Evolutionary conservation across 768 basidiomycete species (phyloP).

Genomic region (Lentinula detonsa): DNA sequence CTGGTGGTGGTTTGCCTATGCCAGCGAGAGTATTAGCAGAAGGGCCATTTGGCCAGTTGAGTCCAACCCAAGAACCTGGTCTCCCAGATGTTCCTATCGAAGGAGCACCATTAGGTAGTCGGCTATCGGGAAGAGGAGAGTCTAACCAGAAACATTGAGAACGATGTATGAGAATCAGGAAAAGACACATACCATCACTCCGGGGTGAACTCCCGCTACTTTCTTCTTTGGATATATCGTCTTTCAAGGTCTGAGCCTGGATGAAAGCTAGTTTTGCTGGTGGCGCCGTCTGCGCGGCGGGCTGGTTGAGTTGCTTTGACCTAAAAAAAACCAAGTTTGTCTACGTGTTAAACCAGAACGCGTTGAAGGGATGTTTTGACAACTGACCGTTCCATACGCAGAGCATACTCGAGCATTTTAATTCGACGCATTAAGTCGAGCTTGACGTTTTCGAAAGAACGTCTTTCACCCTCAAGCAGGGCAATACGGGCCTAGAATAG

Average conservation of each 20-base stretch:
- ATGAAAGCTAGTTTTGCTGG: constrained; percentile 61
- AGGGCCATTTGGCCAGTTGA: constrained; percentile 42
- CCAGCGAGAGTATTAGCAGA: constrained; percentile 37
- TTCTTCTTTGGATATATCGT: constrained; percentile 68
- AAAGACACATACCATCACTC: constrained; percentile 59
- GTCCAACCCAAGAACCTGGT: constrained; percentile 51
- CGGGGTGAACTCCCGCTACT: constrained; percentile 80
- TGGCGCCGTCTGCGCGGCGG: constrained; percentile 49
- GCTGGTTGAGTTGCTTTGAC: constrained; percentile 73
- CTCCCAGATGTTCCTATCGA: constrained; percentile 40
- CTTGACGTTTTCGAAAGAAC: constrained; percentile 96
- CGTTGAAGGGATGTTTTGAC: constrained; percentile 10
- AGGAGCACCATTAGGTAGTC: constrained; percentile 56
- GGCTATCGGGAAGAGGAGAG: constrained; percentile 66
- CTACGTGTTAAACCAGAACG: constrained; percentile 28
- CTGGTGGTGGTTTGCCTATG: constrained; percentile 67
- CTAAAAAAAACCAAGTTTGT: constrained; percentile 29
- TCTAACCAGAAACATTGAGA: constrained; percentile 34
- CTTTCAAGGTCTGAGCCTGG: constrained; percentile 57
- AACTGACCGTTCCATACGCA: constrained; percentile 89
- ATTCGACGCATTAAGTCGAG: constrained; percentile 93
- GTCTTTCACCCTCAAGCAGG: constrained; percentile 91
- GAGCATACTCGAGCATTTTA: constrained; percentile 98
- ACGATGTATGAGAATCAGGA: neutral
- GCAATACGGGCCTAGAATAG: constrained; percentile 84